These are phyloP conservation scores for Penicillium simplicissimum DNA, from an alignment of 495 filamentous ascomycete genomes.

Conservation along the genomic window DNA sequence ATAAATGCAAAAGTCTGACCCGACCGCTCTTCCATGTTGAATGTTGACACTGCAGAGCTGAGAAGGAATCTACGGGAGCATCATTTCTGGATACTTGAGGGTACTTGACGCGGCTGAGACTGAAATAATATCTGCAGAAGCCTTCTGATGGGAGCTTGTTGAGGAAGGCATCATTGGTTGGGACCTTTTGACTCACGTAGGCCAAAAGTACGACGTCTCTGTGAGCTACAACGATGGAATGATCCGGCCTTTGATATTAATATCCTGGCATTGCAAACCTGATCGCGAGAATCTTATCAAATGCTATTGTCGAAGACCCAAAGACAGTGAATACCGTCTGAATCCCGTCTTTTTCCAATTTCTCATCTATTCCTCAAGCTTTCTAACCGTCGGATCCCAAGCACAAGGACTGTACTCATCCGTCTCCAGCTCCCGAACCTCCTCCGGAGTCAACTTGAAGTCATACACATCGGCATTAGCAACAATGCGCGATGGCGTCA, in stretches of 20 bases:
- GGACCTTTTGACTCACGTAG: background rate
- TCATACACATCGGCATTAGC: constrained; percentile 71
- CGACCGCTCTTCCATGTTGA: background rate
- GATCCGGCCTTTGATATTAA: background rate
- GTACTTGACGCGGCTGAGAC: background rate
- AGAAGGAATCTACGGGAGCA: background rate
- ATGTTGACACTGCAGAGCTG: background rate
- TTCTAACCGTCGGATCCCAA: constrained; percentile 48
- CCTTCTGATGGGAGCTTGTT: background rate
- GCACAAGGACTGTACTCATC: constrained; percentile 61
- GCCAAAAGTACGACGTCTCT: background rate
- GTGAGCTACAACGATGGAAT: background rate
- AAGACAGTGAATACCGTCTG: background rate
- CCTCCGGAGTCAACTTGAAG: constrained; percentile 64
- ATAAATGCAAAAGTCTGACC: background rate
- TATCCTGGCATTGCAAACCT: background rate
- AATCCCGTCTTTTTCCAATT: background rate
- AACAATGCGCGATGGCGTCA: constrained; percentile 61
- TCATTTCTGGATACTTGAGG: background rate
- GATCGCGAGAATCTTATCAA: background rate
- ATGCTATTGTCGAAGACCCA: background rate
- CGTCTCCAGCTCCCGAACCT: constrained; percentile 56
- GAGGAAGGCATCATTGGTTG: background rate
- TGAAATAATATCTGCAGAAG: background rate
- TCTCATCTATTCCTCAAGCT: constrained; percentile 15